Evolutionary conservation across 768 basidiomycete genomes (phyloP), one percentile per base, ranked within the genome.

Genomic region (Tylopilus sp.): DNA sequence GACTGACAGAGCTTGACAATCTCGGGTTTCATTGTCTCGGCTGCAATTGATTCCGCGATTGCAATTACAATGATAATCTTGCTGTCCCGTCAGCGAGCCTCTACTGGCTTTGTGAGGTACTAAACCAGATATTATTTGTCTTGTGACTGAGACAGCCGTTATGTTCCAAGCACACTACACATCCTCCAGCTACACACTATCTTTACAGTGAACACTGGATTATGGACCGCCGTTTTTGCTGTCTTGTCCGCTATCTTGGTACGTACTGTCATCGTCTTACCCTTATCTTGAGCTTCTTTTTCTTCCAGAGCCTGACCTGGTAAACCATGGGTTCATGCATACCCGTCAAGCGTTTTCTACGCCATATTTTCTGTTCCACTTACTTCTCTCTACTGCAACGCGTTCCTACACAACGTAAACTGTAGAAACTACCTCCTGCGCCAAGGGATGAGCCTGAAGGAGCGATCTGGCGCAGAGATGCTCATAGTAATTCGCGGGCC

Each of bases 161-260:
- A 8, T 11, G 18, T 3, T 13, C 7, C 40, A 44, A 62, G 60
- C 1, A 56, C 49, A 4, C 4, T 18, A 12, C 30, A 46, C 21
- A 12, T 38, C 4, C 36, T 60, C 15, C 52, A 52, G 36, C 49
- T 44, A 11, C 40, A 60, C 13, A 43, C 26, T 3, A 23, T 63
- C 4, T 60, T 53, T 20, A 30, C 52, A 0, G 48, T 62, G 15
- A 59, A 59, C 6, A 52, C 39, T 1, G 72, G 79, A 0, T 73
- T 81, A 13, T 77, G 76, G 15, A 72, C 80, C 12, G 81, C 83
- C 51, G 75, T 77, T 0, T 66, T 61, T 6, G 67, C 74, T 7
- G 11, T 50, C 23, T 6, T 55, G 23, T 4, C 30, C 2, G 3
- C 33, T 7, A 44, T 52, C 26, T 21, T 58, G 23, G 58, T 60